These are phyloP conservation scores for Periconia digitata DNA, from an alignment of 2,329 filamentous ascomycete species.

Conservation along the genomic window DNA sequence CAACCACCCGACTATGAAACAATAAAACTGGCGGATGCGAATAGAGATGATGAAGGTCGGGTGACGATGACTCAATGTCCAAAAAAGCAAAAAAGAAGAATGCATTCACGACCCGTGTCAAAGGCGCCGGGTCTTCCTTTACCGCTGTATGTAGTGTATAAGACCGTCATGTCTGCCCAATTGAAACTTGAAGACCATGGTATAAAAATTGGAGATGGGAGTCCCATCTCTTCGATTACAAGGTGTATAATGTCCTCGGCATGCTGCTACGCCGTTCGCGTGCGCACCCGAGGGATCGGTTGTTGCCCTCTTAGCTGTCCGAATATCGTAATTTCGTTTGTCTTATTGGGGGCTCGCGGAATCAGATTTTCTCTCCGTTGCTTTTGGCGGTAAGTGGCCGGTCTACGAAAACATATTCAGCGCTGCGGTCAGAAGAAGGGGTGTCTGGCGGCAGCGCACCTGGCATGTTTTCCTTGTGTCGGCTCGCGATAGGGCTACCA, in stretches of 20 bases:
- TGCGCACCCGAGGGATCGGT: background rate
- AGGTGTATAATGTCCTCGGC: conserved; percentile 3
- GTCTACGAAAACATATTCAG: conserved; percentile 43
- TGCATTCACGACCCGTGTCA: background rate
- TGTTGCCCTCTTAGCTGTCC: background rate
- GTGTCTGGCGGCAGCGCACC: conserved; percentile 36
- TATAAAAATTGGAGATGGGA: background rate
- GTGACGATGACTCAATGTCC: too few species aligned
- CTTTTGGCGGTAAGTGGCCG: conserved; percentile 26
- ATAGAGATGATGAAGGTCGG: too few species aligned
- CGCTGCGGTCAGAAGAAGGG: conserved; percentile 33
- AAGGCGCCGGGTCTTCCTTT: background rate
- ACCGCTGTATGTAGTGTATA: background rate
- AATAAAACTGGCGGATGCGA: too few species aligned
- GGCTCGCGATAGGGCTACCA: conserved; percentile 23
- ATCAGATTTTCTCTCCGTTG: conserved; percentile 6
- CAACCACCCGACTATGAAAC: too few species aligned
- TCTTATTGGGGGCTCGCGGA: background rate
- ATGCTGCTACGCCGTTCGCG: conserved; percentile 1
- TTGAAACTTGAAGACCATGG: background rate
- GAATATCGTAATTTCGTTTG: conserved; percentile 5
- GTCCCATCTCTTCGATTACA: background rate
- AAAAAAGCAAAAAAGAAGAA: background rate
- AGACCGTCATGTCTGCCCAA: background rate
- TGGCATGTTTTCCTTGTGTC: conserved; percentile 23